phyloP scores from a whole-genome alignment of 1,139 yeast genomes.

The Eremothecium gossypii region DNA sequence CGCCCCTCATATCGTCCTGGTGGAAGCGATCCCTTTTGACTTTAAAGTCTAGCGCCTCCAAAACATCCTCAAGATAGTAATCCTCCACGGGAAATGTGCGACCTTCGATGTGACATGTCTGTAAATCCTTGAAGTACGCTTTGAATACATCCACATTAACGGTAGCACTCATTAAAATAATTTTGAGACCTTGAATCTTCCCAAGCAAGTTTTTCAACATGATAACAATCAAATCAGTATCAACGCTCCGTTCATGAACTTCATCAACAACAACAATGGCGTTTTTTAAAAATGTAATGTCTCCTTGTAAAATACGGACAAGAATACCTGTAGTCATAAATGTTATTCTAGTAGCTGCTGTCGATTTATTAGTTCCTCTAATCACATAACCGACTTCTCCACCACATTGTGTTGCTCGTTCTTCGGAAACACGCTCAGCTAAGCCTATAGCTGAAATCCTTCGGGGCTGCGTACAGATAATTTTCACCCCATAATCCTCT shows the following conservation, averaged over 20 bases:
- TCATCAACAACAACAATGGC: constrained; percentile 69
- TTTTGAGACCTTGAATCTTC: constrained; percentile 42
- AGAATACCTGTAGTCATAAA: constrained; percentile 93
- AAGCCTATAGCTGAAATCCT: constrained; percentile 92
- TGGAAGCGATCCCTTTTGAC: constrained; percentile 28
- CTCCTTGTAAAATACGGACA: constrained; percentile 67
- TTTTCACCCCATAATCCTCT: constrained; percentile 34
- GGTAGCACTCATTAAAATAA: constrained; percentile 91
- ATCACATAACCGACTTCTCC: constrained; percentile 79
- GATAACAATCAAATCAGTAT: constrained; percentile 76
- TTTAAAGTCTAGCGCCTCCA: constrained; percentile 46
- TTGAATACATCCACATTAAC: constrained; percentile 65
- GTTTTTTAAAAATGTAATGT: constrained; percentile 38
- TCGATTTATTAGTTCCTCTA: constrained; percentile 76
- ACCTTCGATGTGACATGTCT: constrained; percentile 72
- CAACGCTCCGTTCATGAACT: constrained; percentile 91
- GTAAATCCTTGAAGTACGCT: constrained; percentile 45
- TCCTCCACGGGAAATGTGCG: constrained; percentile 87
- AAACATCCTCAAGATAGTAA: constrained; percentile 55
- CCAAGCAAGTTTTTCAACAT: constrained; percentile 53
- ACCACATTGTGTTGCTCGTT: constrained; percentile 62
- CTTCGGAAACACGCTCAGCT: constrained; percentile 87
- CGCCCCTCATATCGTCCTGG: constrained; percentile 13
- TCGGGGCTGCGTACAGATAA: constrained; percentile 90
- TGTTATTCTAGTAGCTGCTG: constrained; percentile 53